A percentile compares a stretch with the other conserved stretches of the same genome.
These are phyloP conservation scores for Aspergillus latus DNA, from an alignment of 2,329 filamentous ascomycete genomes.

Conservation along the genomic window DNA sequence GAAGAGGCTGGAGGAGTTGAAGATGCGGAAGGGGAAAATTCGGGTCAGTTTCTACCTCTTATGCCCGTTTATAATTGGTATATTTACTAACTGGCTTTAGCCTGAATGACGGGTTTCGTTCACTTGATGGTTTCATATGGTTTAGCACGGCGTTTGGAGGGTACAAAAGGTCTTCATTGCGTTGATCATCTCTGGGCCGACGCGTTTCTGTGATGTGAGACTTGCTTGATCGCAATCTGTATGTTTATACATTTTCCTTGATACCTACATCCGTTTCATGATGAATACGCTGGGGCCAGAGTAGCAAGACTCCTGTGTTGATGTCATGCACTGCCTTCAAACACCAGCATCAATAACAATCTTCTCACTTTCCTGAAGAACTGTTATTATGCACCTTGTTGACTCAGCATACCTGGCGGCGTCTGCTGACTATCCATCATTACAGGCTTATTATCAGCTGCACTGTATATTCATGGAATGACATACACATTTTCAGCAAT, in stretches of 20 bases:
- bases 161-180: slow-evolving; percentile 3
- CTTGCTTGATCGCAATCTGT: not conserved
- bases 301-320: slow-evolving; percentile 39
- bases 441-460: slow-evolving; percentile 1
- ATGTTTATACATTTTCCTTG: not conserved
- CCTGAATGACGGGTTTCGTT: slow-evolving; percentile 32
- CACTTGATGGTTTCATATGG: slow-evolving; percentile 14
- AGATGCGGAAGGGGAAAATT: slow-evolving; percentile 64
- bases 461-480: not conserved
- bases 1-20: slow-evolving; percentile 69
- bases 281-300: slow-evolving; percentile 58
- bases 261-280: slow-evolving; percentile 28
- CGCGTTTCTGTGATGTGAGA: not conserved
- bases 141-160: slow-evolving; percentile 35
- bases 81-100: slow-evolving; percentile 20
- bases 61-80: not conserved
- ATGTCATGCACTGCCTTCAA: slow-evolving; percentile 56
- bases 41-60: slow-evolving; percentile 37
- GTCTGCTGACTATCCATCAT: slow-evolving; percentile 5
- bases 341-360: slow-evolving; percentile 60
- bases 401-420: not conserved
- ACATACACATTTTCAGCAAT: not conserved
- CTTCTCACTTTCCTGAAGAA: slow-evolving; percentile 64
- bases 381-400: slow-evolving; percentile 3
- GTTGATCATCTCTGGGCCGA: slow-evolving; percentile 10